Evolutionary conservation across 1,284 basidiomycete species (phyloP).

Genomic region (Trametes versicolor): DNA sequence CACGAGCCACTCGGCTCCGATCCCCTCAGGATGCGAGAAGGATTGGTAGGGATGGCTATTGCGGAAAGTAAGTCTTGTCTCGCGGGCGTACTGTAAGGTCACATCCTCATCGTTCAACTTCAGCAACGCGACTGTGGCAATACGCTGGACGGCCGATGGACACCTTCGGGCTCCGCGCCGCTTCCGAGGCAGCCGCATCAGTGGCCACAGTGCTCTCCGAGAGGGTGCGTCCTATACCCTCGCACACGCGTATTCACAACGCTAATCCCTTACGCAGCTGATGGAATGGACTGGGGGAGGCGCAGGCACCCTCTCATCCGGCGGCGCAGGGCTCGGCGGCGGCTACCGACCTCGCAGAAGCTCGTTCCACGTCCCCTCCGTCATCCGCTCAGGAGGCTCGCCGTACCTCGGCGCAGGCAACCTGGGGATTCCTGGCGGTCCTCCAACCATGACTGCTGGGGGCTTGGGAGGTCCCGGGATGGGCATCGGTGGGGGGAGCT

Average conservation of each 20-base stretch:
- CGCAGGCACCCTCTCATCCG: neutral
- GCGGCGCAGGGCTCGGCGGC: neutral
- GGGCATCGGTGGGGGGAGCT: neutral
- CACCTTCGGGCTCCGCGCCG: conserved; percentile 30
- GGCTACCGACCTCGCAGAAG: conserved; percentile 12
- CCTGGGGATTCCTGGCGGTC: conserved; percentile 2
- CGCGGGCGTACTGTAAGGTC: neutral
- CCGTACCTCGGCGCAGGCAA: conserved; percentile 15
- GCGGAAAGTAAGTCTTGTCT: conserved; percentile 60
- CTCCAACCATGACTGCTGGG: neutral
- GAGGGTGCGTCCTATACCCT: conserved; percentile 10
- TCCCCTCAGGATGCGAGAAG: conserved; percentile 64
- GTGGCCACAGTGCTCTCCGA: conserved; percentile 27
- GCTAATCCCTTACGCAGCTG: neutral
- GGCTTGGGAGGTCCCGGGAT: neutral
- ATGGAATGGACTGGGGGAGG: neutral
- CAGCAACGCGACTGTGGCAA: conserved; percentile 34
- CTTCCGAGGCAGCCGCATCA: conserved; percentile 32
- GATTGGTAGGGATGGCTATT: conserved; percentile 66
- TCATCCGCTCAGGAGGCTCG: conserved; percentile 15
- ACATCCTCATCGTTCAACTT: neutral
- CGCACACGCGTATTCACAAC: too few relatives aligned
- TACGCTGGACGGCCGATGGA: conserved; percentile 32
- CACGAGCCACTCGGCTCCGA: conserved; percentile 64
- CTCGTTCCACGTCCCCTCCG: conserved; percentile 17